Conservation (phyloP, 257 asterid species). For the Nicotiana attenuata region DNA sequence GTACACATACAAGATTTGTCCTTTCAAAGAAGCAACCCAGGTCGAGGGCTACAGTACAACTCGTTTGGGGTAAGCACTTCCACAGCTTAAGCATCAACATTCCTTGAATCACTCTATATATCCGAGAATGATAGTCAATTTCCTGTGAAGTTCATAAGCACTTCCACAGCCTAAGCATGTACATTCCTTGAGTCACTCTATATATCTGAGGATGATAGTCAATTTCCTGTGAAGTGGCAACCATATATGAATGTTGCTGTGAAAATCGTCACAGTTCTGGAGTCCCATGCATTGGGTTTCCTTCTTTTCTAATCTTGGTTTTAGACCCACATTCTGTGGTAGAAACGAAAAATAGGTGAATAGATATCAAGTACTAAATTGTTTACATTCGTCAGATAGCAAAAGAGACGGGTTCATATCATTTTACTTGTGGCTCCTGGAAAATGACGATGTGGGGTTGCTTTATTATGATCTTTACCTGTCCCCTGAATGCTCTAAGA, state of each 20-base stretch:
- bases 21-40: slow-evolving; percentile 90
- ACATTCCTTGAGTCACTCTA: not conserved
- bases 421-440: not conserved
- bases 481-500: not conserved
- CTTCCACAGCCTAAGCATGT: slow-evolving; percentile 10
- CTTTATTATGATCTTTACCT: not conserved
- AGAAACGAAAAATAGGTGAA: not conserved
- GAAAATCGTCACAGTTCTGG: not conserved
- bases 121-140: not conserved
- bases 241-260: not conserved
- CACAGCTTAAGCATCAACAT: not conserved
- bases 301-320: not conserved
- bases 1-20: slow-evolving; percentile 89
- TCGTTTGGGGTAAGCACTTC: slow-evolving; percentile 78
- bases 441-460: not conserved
- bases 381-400: not conserved
- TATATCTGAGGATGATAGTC: not conserved
- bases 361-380: too few relatives aligned
- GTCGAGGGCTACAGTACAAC: slow-evolving; percentile 90
- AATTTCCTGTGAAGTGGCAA: not conserved
- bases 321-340: not conserved
- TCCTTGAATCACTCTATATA: not conserved
- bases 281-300: not conserved
- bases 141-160: not conserved
- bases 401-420: not conserved